Base-by-base conservation (phyloP, 257 asterid genomes). In the Primulina huaijiensis region DNA sequence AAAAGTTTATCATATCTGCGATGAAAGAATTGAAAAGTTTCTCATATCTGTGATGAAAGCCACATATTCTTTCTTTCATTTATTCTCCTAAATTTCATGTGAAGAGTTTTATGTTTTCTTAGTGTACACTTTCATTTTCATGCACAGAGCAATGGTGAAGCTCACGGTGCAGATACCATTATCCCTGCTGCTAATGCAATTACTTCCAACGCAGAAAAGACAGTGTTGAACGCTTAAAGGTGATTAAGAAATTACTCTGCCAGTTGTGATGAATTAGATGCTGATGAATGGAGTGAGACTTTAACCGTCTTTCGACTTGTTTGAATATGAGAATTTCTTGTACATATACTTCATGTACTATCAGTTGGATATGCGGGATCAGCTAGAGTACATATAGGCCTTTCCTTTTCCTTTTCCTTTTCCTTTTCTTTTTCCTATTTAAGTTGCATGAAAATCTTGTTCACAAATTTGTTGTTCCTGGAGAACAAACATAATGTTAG, bases 101-200 rank as follows among this genome's bases (percentile, higher is more conserved):
- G 30, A 10, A 11, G 27, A 31, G 11, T 20, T 12, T 7, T 14
- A 46, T 3, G 37, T 55, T 68, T 31, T 10, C 46, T 34, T 68
- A 21, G 29, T 3, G 7, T 69, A 6, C 58, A 20, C 14, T 69
- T 11, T 60, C 5, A 37, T 71, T 53, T 35, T 63, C 76, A 61
- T 33, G 20, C 11, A 25, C 79, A 92, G 98, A 79, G 78, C 64
- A 77, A 82, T 11, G 86, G 92, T 61, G 90, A 84, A 74, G 75
- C 77, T 53, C 84, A 78, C 35, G 84, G 77, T 43, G 74, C 87
- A 16, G 85, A 76, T 16, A 77, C 74, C 27, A 70, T 75, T 46
- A 71, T 75, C 31, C 74, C 88, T 55, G 77, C 88, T 65, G 77
- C 81, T 46, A 85, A 78, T 55, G 70, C 50, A 63, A 64, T 86